phyloP scores from a whole-genome alignment of 306 rosid species.

The Phaseolus lunatus region DNA sequence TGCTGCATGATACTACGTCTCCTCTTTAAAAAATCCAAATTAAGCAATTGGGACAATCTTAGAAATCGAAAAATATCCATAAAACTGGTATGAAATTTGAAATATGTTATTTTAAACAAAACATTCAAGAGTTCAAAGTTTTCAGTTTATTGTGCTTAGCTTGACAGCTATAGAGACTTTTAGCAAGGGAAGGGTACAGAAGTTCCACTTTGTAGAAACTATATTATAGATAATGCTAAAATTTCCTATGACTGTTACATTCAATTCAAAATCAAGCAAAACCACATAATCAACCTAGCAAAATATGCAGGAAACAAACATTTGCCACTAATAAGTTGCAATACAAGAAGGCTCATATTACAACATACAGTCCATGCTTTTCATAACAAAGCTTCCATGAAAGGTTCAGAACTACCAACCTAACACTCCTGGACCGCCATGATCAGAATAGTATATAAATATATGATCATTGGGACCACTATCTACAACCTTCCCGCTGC shows the following conservation, averaged over 20 bases:
- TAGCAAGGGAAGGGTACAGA: background rate
- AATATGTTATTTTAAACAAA: background rate
- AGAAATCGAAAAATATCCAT: background rate
- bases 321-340: constrained; percentile 17
- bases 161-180: constrained; percentile 14
- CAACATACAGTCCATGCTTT: background rate
- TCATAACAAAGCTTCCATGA: background rate
- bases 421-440: constrained; percentile 96
- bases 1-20: constrained; percentile 14
- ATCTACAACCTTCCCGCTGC: constrained; percentile 93
- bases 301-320: background rate
- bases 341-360: background rate
- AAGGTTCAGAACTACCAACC: constrained; percentile 65
- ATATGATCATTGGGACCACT: constrained; percentile 95
- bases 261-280: constrained; percentile 36
- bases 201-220: constrained; percentile 9
- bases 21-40: constrained; percentile 16
- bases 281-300: background rate
- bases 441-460: constrained; percentile 86
- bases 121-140: background rate
- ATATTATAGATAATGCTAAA: constrained; percentile 1
- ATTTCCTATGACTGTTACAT: background rate
- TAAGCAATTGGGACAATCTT: constrained; percentile 16
- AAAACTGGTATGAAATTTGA: constrained; percentile 16
- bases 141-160: background rate